Base-by-base conservation (phyloP, 2,329 filamentous ascomycete genomes). In the Fusarium metavorans region DNA sequence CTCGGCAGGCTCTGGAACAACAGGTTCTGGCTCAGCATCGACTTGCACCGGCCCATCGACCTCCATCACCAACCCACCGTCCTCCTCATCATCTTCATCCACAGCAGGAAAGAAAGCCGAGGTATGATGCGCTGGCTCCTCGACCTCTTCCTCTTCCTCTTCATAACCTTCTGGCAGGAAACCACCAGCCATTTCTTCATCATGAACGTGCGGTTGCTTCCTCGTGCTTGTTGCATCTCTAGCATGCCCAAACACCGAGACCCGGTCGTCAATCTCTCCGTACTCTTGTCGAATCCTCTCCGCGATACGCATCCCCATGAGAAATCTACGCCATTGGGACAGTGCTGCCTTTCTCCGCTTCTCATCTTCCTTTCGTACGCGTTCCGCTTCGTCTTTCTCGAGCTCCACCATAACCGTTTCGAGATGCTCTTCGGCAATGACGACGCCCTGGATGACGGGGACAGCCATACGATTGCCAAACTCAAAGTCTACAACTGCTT, bases 401-500 rank as follows among this genome's bases (percentile, higher is more conserved):
- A 97, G 93, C 72, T 95, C 93, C 79, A 94, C 93, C 80, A 94
- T 91, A 1, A 98, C 88, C 37, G 89, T 81, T 18, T 92, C 90
- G 70, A 94, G 90, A 75, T 98, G 89, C 82, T 97, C 95, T 72
- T 91, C 89, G 0, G 96, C 94, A 2, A 98, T 90, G 0, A 99
- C 95, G 0, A 98, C 95, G 1, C 96, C 97, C 64, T 94, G 93
- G 32, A 98, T 93, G 1, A 98, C 91, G 0, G 97, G 97, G 1
- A 98, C 95, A 6, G 97, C 97, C 88, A 97, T 95, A 70, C 97
- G 93, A 77, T 97, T 93, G 0, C 96, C 96, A 81, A 98, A 99
- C 80, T 99, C 97, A 81, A 99, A 99, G 2, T 95, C 97, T 0
- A 95, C 95, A 3, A 98, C 97, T 1, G 97, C 97, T 83, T 98